These are phyloP conservation scores for Penicillium sp. DNA, from an alignment of 2,329 filamentous ascomycete species.

Conservation along the genomic window DNA sequence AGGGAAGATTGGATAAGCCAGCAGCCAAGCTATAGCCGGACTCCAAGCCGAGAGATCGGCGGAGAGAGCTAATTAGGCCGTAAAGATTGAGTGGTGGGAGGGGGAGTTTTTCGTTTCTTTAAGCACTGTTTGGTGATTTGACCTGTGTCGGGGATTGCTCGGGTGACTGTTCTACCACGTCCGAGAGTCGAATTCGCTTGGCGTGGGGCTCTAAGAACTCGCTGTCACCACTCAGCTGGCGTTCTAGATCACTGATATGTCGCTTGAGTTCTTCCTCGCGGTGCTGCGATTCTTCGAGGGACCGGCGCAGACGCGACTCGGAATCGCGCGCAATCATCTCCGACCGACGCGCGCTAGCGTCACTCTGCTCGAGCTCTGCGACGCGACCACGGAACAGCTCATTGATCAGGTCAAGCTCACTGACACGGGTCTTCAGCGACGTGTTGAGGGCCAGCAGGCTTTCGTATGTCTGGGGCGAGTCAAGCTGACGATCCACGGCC, in stretches of 20 bases:
- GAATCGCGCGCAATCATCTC: conserved; percentile 57
- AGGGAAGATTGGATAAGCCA: conserved; percentile 30
- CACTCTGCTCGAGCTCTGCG: conserved; percentile 72
- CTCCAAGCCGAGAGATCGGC: background rate
- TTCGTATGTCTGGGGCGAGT: conserved; percentile 75
- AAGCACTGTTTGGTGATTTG: conserved; percentile 39
- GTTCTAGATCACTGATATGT: conserved; percentile 75
- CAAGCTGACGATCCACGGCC: conserved; percentile 62
- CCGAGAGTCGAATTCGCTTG: conserved; percentile 59
- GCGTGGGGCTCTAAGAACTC: conserved; percentile 48
- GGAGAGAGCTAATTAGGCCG: background rate
- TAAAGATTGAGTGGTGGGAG: conserved; percentile 5
- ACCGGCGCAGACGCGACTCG: conserved; percentile 57
- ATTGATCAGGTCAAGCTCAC: conserved; percentile 93
- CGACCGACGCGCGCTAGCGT: conserved; percentile 65
- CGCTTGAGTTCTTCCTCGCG: conserved; percentile 81
- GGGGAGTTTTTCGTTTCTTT: conserved; percentile 7
- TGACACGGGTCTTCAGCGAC: conserved; percentile 89
- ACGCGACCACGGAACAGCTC: conserved; percentile 75
- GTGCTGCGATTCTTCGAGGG: conserved; percentile 73
- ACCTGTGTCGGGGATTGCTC: conserved; percentile 25
- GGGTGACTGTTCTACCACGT: conserved; percentile 50
- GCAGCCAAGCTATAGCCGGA: conserved; percentile 8
- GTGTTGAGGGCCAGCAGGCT: conserved; percentile 78
- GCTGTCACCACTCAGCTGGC: conserved; percentile 39